Evolutionary conservation across 2,329 filamentous ascomycete species (phyloP).

Genomic region (Onygena corvina): DNA sequence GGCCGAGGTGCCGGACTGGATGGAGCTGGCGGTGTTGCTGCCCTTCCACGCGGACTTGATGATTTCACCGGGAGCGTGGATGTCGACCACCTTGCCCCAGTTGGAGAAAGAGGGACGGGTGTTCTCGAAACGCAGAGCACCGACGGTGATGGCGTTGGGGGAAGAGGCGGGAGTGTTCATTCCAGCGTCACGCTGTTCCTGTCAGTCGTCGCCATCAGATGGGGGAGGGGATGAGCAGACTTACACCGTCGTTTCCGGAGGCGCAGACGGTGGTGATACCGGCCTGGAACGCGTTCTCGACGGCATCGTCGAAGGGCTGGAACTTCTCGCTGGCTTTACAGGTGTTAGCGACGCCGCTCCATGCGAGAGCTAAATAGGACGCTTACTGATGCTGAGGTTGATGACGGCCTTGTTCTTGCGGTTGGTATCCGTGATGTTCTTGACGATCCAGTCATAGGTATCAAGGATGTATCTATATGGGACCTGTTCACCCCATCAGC

Average conservation of each 20-base stretch:
- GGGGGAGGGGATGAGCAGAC: background rate
- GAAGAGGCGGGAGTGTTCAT: slow-evolving; percentile 30
- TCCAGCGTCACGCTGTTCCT: slow-evolving; percentile 19
- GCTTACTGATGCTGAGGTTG: slow-evolving; percentile 13
- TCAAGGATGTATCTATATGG: slow-evolving; percentile 12
- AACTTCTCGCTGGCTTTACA: slow-evolving; percentile 6
- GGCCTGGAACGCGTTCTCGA: slow-evolving; percentile 10
- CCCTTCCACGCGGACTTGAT: slow-evolving; percentile 41
- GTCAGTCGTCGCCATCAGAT: background rate
- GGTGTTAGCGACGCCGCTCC: background rate
- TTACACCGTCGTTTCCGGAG: slow-evolving; percentile 11
- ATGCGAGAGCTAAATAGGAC: background rate
- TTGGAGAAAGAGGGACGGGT: slow-evolving; percentile 32
- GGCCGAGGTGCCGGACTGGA: slow-evolving; percentile 28
- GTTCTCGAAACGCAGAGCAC: slow-evolving; percentile 24
- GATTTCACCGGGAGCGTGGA: slow-evolving; percentile 46
- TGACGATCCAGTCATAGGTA: slow-evolving; percentile 12
- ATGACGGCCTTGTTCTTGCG: slow-evolving; percentile 10
- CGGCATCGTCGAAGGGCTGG: slow-evolving; percentile 10
- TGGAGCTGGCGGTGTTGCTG: slow-evolving; percentile 34
- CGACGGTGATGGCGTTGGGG: slow-evolving; percentile 31
- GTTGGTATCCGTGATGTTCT: slow-evolving; percentile 10
- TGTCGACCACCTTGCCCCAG: slow-evolving; percentile 38
- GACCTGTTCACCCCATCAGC: slow-evolving; percentile 15
- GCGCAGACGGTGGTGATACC: slow-evolving; percentile 11